phyloP scores from a whole-genome alignment of 495 filamentous ascomycete genomes.

The Thozetella sp. region DNA sequence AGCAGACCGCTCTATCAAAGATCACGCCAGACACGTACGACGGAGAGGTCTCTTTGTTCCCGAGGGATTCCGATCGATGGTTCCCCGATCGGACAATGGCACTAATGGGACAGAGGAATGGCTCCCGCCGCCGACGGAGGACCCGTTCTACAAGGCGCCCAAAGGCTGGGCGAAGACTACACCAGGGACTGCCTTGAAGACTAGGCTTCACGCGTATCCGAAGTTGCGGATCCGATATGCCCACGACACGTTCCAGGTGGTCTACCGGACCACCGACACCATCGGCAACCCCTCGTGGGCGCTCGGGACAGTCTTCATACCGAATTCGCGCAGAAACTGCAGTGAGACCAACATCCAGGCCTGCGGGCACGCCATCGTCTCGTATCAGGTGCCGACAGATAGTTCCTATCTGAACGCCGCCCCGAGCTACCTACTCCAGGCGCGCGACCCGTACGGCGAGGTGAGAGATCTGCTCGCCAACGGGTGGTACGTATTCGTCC shows the following conservation, averaged over 20 bases:
- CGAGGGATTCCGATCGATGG: background rate
- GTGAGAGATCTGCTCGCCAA: constrained; percentile 15
- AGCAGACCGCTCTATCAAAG: no score
- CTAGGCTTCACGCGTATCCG: constrained; percentile 39
- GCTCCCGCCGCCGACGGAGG: background rate
- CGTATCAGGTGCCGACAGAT: constrained; percentile 16
- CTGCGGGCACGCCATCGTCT: constrained; percentile 15
- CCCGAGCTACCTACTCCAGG: constrained; percentile 15
- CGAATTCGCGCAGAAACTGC: constrained; percentile 17
- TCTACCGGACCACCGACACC: constrained; percentile 51
- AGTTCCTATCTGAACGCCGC: constrained; percentile 11
- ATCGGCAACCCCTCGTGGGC: constrained; percentile 43
- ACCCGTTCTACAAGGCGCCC: background rate
- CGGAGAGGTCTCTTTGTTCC: background rate
- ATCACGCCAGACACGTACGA: no score
- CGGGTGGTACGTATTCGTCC: constrained; percentile 42
- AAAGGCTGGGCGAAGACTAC: background rate
- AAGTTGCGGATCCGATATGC: constrained; percentile 22
- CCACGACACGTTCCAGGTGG: constrained; percentile 42
- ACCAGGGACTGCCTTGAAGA: constrained; percentile 22
- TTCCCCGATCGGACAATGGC: background rate
- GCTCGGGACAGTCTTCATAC: constrained; percentile 52
- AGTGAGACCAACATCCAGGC: background rate
- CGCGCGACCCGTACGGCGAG: constrained; percentile 20
- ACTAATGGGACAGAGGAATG: background rate